Evolutionary conservation across 2,329 filamentous ascomycete species (phyloP), one percentile per base, ranked within the genome.

Genomic region (Mycogone perniciosa): DNA sequence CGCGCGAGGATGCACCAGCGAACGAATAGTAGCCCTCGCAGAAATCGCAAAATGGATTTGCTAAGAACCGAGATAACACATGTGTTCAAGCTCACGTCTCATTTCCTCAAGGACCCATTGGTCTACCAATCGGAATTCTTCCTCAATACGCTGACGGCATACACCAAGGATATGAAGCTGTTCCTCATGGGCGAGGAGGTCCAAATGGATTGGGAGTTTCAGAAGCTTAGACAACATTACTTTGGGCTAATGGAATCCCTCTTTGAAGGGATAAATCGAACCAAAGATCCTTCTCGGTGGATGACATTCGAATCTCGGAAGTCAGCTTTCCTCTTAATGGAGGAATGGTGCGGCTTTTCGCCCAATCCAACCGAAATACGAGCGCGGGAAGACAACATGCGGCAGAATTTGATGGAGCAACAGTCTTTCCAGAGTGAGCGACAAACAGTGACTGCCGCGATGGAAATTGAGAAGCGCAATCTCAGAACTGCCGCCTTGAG

Each of bases 261-360:
- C 0, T 99, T 96, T 57, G 89, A 95, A 59, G 89, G 89, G 5
- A 89, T 96, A 60, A 93, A 92, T 59, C 81, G 85, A 46, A 89
- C 89, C 0, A 84, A 84, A 54, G 89, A 96, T 54, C 87, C 90
- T 2, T 85, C 89, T 4, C 81, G 89, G 31, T 99, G 93, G 92
- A 93, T 99, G 82, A 91, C 93, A 0, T 99, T 99, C 62, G 93
- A 99, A 66, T 89, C 91, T 9, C 80, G 95, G 38, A 96, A 96
- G 65, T 96, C 93, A 5, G 88, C 92, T 0, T 99, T 99, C 64
- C 85, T 91, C 0, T 73, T 99, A 44, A 97, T 99, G 91, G 93
- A 99, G 68, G 92, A 97, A 57, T 99, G 95, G 95, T 99, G 93
- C 65, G 93, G 93, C 2, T 96, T 95, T 66, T 96, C 91, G 6